Evolutionary conservation across 345 rosid genomes (phyloP).

Genomic region (Boechera stricta): DNA sequence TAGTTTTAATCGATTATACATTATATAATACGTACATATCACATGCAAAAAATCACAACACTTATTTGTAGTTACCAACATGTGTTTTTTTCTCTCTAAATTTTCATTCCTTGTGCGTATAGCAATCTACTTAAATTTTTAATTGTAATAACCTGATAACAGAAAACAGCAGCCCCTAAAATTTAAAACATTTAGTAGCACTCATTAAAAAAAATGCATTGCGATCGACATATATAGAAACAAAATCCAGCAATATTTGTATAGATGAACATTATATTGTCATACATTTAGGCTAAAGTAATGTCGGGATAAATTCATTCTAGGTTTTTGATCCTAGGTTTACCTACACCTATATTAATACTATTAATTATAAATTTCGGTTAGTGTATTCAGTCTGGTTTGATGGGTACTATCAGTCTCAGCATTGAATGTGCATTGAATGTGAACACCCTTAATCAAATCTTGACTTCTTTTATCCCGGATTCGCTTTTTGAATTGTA

Average conservation of each 20-base stretch:
- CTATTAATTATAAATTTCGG: neutral
- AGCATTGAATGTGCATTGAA: slow-evolving; percentile 28
- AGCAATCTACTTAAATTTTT: neutral
- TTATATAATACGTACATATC: too few relatives aligned
- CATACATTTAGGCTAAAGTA: neutral
- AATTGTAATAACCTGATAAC: neutral
- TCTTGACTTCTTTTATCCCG: slow-evolving; percentile 21
- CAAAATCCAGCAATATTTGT: neutral
- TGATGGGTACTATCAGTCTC: slow-evolving; percentile 7
- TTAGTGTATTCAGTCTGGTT: neutral
- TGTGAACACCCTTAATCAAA: slow-evolving; percentile 28
- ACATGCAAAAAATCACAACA: too few relatives aligned
- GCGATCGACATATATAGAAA: neutral
- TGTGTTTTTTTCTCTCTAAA: neutral
- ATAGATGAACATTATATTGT: neutral
- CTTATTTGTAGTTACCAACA: too few relatives aligned
- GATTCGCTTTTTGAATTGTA: slow-evolving; percentile 24
- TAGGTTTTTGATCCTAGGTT: slow-evolving; percentile 12
- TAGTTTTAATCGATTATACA: too few relatives aligned
- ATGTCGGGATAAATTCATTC: too few relatives aligned
- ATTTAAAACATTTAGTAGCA: neutral
- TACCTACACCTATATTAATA: neutral
- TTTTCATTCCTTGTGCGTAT: neutral
- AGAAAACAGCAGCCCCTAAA: neutral
- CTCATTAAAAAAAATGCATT: neutral